Percentiles rank a stretch among this genome's conserved stretches.
Evolutionary conservation across 148 eudicot species (phyloP).

Genomic region (Diospyros lotus): DNA sequence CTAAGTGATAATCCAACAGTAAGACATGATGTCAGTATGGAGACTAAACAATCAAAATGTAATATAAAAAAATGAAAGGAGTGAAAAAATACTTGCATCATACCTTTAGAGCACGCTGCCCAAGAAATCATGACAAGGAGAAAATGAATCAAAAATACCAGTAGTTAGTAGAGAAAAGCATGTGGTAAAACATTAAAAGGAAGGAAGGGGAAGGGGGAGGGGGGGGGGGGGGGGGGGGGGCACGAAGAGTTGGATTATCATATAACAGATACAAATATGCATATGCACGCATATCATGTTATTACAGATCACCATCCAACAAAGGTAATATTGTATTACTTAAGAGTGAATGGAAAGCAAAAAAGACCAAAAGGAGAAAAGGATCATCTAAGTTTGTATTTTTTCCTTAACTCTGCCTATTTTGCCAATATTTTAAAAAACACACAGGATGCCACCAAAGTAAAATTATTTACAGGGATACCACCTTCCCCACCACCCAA

Average conservation of each 20-base stretch:
- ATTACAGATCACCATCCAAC: background rate
- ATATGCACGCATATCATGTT: background rate
- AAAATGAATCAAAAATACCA: conserved; percentile 22
- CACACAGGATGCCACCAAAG: too few species aligned
- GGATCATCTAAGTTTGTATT: too few species aligned
- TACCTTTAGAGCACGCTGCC: conserved; percentile 95
- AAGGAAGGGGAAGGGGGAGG: background rate
- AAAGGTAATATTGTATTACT: background rate
- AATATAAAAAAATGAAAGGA: background rate
- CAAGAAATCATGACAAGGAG: conserved; percentile 26
- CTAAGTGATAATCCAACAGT: conserved; percentile 32
- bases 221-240: background rate
- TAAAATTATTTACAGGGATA: too few species aligned
- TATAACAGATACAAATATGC: background rate
- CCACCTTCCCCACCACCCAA: too few species aligned
- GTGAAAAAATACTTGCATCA: conserved; percentile 5
- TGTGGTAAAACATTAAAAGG: background rate
- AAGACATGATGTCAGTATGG: conserved; percentile 2
- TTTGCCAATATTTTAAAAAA: too few species aligned
- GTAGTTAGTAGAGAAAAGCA: conserved; percentile 14
- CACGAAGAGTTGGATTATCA: background rate
- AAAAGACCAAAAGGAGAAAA: background rate
- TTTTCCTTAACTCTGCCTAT: too few species aligned
- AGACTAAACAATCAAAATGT: background rate
- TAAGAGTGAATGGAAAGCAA: background rate